Evolutionary conservation across 1,284 basidiomycete species (phyloP).

Genomic region (Ceratobasidium sp.): DNA sequence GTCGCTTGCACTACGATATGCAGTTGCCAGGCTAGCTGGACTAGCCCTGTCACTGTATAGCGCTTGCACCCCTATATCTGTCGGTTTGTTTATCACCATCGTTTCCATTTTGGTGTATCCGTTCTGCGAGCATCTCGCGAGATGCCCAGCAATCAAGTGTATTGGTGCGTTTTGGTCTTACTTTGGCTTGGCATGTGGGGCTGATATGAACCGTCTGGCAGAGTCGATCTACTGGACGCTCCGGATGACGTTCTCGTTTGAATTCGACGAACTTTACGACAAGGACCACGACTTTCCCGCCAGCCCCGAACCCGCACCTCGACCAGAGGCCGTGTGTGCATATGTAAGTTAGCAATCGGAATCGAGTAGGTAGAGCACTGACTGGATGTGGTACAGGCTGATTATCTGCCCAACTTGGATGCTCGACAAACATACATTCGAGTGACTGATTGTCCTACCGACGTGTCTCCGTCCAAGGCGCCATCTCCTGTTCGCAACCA

Average conservation of each 20-base stretch:
- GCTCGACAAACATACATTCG: too few relatives aligned
- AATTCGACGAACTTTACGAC: neutral
- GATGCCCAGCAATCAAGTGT: neutral
- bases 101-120: neutral
- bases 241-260: neutral
- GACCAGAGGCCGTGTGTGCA: too few relatives aligned
- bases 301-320: too few relatives aligned
- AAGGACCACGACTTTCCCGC: neutral
- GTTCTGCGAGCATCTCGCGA: neutral
- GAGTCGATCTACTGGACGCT: neutral
- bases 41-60: too few relatives aligned
- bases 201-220: conserved; percentile 2
- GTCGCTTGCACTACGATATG: neutral
- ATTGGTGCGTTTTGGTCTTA: neutral
- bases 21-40: neutral
- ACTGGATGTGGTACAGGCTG: too few relatives aligned
- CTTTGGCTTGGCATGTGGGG: neutral
- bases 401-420: too few relatives aligned
- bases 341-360: too few relatives aligned
- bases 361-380: too few relatives aligned
- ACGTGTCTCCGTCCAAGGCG: too few relatives aligned
- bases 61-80: neutral
- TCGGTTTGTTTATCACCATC: neutral
- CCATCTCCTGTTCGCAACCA: too few relatives aligned
- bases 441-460: too few relatives aligned